Conservation (phyloP, 2,329 filamentous ascomycete genomes). For the Trichoderma sp. region DNA sequence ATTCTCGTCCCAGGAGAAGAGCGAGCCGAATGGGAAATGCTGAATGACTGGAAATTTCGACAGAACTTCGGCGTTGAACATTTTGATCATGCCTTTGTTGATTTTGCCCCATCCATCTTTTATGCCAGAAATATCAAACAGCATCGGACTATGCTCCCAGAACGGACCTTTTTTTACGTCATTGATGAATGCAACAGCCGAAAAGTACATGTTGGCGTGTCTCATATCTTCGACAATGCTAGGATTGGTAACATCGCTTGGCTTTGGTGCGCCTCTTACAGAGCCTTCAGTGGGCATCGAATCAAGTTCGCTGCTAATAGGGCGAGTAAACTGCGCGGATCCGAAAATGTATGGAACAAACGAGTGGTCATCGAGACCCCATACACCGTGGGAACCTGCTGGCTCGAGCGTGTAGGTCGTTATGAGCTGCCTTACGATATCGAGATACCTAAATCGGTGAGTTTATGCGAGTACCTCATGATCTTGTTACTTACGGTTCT, state of each 20-base stretch:
- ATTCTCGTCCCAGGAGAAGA: slow-evolving; percentile 74
- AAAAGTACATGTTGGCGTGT: slow-evolving; percentile 81
- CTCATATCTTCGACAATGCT: slow-evolving; percentile 64
- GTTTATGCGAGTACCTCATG: not conserved
- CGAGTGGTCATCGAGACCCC: slow-evolving; percentile 96
- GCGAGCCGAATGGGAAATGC: slow-evolving; percentile 79
- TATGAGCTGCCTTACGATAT: slow-evolving; percentile 77
- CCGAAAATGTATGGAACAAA: slow-evolving; percentile 95
- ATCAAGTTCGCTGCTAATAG: slow-evolving; percentile 57
- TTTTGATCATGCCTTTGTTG: slow-evolving; percentile 99
- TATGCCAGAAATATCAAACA: slow-evolving; percentile 92
- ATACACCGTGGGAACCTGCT: slow-evolving; percentile 93
- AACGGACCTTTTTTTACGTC: slow-evolving; percentile 96
- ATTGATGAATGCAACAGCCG: slow-evolving; percentile 93
- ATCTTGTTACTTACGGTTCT: slow-evolving; percentile 64
- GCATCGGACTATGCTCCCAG: slow-evolving; percentile 92
- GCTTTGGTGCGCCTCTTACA: slow-evolving; percentile 65
- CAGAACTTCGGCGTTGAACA: slow-evolving; percentile 96
- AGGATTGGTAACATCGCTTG: slow-evolving; percentile 64
- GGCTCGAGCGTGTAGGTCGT: slow-evolving; percentile 90
- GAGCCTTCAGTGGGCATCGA: slow-evolving; percentile 77
- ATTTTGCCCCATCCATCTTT: slow-evolving; percentile 97
- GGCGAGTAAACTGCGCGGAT: slow-evolving; percentile 80
- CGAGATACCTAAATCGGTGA: slow-evolving; percentile 62
- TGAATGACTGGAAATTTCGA: slow-evolving; percentile 98